These are phyloP conservation scores for Phyllosticta citribraziliensis DNA, from an alignment of 2,329 filamentous ascomycete genomes.

Conservation along the genomic window DNA sequence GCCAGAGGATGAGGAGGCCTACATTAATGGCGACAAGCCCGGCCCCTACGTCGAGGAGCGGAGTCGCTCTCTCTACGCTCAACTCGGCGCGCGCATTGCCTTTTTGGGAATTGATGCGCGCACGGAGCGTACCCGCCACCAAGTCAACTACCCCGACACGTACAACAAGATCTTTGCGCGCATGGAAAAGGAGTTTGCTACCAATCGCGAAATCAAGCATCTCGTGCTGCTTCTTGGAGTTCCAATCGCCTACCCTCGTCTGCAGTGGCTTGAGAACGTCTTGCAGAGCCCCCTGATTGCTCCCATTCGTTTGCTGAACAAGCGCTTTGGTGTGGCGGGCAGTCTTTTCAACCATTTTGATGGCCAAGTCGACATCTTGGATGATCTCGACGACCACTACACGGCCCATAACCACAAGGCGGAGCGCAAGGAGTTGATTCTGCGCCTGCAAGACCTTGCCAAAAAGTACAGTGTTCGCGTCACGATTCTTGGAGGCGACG, in stretches of 20 bases:
- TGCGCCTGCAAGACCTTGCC: conserved; percentile 52
- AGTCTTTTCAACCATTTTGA: conserved; percentile 90
- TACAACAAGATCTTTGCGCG: conserved; percentile 51
- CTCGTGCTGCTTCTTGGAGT: conserved; percentile 56
- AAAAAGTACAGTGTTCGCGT: conserved; percentile 47
- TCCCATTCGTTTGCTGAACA: conserved; percentile 80
- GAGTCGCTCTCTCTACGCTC: conserved; percentile 53
- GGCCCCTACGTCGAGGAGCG: conserved; percentile 57
- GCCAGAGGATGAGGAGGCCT: conserved; percentile 55
- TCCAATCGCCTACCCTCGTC: conserved; percentile 60
- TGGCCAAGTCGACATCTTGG: conserved; percentile 57
- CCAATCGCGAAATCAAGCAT: conserved; percentile 50
- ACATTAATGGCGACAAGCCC: conserved; percentile 66
- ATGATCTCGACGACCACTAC: conserved; percentile 64
- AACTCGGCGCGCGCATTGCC: conserved; percentile 55
- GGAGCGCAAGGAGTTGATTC: conserved; percentile 66
- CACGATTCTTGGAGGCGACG: conserved; percentile 55
- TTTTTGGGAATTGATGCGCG: conserved; percentile 51
- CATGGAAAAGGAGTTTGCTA: conserved; percentile 41
- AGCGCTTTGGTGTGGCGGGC: conserved; percentile 78
- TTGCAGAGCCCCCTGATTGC: conserved; percentile 78
- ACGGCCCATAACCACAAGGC: conserved; percentile 85
- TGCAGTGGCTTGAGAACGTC: conserved; percentile 96
- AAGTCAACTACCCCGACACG: conserved; percentile 75
- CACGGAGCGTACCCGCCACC: conserved; percentile 75